Conservation (phyloP, 1,139 yeast genomes). For the Kodamaea arcana region DNA sequence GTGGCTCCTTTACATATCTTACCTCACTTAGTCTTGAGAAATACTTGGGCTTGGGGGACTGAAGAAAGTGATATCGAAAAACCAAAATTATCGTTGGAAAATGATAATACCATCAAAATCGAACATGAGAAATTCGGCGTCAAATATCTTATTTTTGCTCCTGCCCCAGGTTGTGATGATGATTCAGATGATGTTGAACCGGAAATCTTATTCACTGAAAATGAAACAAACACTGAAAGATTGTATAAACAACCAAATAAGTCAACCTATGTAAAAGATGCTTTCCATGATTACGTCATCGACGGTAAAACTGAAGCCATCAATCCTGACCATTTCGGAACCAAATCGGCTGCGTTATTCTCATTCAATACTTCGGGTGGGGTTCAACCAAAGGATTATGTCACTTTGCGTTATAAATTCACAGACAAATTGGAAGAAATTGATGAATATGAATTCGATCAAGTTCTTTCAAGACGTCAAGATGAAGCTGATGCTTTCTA, state of each 20-base stretch:
- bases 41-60: conserved; percentile 90
- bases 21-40: conserved; percentile 84
- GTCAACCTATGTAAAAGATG: conserved; percentile 71
- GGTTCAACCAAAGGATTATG: conserved; percentile 86
- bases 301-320: conserved; percentile 56
- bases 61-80: conserved; percentile 46
- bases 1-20: conserved; percentile 84
- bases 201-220: conserved; percentile 74
- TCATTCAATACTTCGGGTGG: conserved; percentile 71
- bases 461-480: conserved; percentile 67
- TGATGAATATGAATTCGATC: conserved; percentile 77
- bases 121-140: conserved; percentile 72
- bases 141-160: conserved; percentile 71
- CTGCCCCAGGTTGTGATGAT: conserved; percentile 75
- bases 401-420: conserved; percentile 78
- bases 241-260: conserved; percentile 63
- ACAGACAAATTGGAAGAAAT: conserved; percentile 48
- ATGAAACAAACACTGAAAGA: conserved; percentile 73
- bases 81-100: conserved; percentile 51
- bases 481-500: conserved; percentile 93
- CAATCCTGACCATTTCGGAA: conserved; percentile 67
- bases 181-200: conserved; percentile 70
- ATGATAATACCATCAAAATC: conserved; percentile 49
- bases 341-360: conserved; percentile 80
- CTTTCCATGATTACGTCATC: conserved; percentile 80